These are phyloP conservation scores for Talaromyces albobiverticillius DNA, from an alignment of 2,329 filamentous ascomycete species.

Conservation along the genomic window DNA sequence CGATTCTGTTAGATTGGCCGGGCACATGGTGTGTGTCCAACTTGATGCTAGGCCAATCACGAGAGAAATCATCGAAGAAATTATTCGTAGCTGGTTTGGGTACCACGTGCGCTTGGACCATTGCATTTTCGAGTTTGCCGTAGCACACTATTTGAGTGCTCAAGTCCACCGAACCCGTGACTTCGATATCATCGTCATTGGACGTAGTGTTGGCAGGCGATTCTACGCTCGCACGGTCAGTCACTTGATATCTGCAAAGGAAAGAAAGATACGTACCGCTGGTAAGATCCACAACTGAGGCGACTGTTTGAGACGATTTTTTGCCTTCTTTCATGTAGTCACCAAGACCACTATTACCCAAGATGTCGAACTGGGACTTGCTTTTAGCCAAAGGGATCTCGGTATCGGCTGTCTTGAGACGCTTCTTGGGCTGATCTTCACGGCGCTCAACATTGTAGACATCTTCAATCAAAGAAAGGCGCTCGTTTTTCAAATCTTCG, in stretches of 20 bases:
- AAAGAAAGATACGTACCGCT: constrained; percentile 21
- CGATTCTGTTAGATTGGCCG: constrained; percentile 60
- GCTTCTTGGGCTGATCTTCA: constrained; percentile 60
- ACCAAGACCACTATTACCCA: constrained; percentile 58
- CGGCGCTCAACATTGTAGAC: constrained; percentile 74
- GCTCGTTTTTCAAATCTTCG: constrained; percentile 3
- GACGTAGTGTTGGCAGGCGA: constrained; percentile 19
- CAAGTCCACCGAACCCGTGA: constrained; percentile 55
- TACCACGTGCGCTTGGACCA: constrained; percentile 64
- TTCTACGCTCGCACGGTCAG: constrained; percentile 11
- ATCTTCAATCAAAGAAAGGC: constrained; percentile 60
- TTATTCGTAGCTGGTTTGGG: constrained; percentile 65
- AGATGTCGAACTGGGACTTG: constrained; percentile 44
- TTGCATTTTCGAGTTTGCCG: constrained; percentile 68
- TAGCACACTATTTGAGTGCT: constrained; percentile 74
- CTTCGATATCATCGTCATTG: constrained; percentile 37
- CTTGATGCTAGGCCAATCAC: constrained; percentile 71
- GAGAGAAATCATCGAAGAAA: constrained; percentile 51
- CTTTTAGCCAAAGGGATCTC: constrained; percentile 43
- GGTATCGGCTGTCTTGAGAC: constrained; percentile 55
- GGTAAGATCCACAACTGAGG: constrained; percentile 46
- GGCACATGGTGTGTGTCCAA: constrained; percentile 63
- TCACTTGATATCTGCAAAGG: not conserved
- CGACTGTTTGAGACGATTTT: constrained; percentile 43
- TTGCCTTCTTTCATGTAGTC: constrained; percentile 65